Evolutionary conservation across 116 monocot genomes (phyloP).

Genomic region (Thalassia testudinum): DNA sequence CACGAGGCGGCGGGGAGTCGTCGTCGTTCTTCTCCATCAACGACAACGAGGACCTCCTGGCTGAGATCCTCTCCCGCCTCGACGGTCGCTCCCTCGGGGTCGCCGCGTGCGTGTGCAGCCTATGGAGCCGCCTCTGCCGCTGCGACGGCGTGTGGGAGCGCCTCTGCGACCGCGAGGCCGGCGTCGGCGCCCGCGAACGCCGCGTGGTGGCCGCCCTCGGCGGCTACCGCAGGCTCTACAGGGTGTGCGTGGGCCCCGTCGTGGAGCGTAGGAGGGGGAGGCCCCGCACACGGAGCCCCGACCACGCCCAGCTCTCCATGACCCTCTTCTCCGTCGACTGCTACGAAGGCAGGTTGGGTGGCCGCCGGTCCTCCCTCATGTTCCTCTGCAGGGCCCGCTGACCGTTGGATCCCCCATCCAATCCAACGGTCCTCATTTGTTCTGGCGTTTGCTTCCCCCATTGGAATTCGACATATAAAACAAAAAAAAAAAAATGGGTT

Average conservation of each 20-base stretch:
- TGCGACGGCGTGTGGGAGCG: conserved; percentile 79
- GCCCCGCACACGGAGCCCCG: not conserved
- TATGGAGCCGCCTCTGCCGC: conserved; percentile 40
- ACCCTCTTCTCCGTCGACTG: conserved; percentile 91
- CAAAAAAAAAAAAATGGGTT: too few species aligned
- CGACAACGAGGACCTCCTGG: conserved; percentile 78
- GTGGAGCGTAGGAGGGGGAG: not conserved
- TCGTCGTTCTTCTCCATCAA: conserved; percentile 20
- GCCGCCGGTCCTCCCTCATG: conserved; percentile 51
- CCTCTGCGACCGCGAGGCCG: conserved; percentile 40
- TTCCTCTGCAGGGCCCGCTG: conserved; percentile 47
- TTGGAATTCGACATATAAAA: too few species aligned
- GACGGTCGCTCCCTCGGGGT: conserved; percentile 77
- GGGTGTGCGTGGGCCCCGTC: conserved; percentile 70
- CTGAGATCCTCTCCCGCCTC: conserved; percentile 55
- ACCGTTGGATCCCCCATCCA: too few species aligned
- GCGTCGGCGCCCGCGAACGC: conserved; percentile 8
- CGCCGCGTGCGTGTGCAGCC: conserved; percentile 74
- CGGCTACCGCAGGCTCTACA: conserved; percentile 77
- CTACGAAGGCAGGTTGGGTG: conserved; percentile 63
- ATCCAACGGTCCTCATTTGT: too few species aligned
- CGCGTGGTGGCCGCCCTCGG: conserved; percentile 66
- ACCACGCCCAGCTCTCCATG: conserved; percentile 33
- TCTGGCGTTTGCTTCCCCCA: too few species aligned
- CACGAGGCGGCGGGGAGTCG: not conserved